Base-by-base conservation (phyloP, 2,329 filamentous ascomycete species). In the Pseudogymnoascus sp. region DNA sequence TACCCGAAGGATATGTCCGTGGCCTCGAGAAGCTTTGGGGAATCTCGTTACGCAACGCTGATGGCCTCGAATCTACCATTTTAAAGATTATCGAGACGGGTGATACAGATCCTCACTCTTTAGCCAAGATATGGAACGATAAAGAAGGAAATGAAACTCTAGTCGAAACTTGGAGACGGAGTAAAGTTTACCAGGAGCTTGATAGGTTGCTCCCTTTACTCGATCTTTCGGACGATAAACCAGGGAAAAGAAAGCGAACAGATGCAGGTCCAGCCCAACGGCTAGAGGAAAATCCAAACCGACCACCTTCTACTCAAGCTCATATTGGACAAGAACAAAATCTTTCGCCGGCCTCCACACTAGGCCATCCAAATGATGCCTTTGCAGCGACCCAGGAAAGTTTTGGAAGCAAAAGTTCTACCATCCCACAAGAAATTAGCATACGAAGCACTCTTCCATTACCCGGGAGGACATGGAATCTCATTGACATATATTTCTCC, bases 1-100 rank as follows among this genome's bases (percentile, higher is more conserved):
- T 93, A 10, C 89, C 89, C 69, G 89, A 89, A n/a, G 89, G 90
- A 14, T 91, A 92, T 70, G 87, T 93, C 62, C 83, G 89, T 35
- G 88, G 88, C 0, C 78, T 93, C 16, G 89, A 93, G 68, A 73
- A 84, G 60, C 76, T 83, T 14, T 78, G 84, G 71, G 83, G 82
- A 10, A 78, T 82, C 69, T 74, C 82, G 1, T 82, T 86, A 65
- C 75, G 77, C 62, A 78, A 79, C 40, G 78, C 80, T 26, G 73
- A 79, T 16, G 78, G 77, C 5, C 77, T 78, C 40, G 82, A 84
- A 69, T 74, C 76, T 63, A 73, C 75, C 43, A 76, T 84, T 60
- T 76, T 80, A 11, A 72, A 73, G 3, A 73, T 81, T 37, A 75
- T 77, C 37, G 75, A 77, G 41, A 76, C 46, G 8, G 26, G 28